Evolutionary conservation across 257 asterid species (phyloP).

Genomic region (Scutellaria minor): DNA sequence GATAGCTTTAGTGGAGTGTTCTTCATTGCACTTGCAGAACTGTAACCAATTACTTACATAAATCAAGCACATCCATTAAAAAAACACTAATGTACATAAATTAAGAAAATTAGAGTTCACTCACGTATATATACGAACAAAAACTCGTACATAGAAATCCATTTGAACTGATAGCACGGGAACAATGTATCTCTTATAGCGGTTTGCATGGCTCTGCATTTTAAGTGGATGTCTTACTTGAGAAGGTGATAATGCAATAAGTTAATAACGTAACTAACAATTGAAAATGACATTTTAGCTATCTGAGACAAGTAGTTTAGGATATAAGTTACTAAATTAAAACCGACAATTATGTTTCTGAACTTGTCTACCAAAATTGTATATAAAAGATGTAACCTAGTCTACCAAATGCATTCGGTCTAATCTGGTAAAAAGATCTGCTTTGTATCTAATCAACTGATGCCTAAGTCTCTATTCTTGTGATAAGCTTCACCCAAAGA

Average conservation of each 20-base stretch:
- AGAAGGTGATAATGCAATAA: neutral
- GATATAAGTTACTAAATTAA: neutral
- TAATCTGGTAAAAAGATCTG: no score
- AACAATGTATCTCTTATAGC: conserved; percentile 89
- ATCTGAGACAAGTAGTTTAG: neutral
- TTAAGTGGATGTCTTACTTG: conserved; percentile 9
- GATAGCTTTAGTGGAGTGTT: conserved; percentile 94
- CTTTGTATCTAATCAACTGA: no score
- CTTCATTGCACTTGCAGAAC: conserved; percentile 96
- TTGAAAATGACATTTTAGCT: neutral
- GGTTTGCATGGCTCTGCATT: conserved; percentile 97
- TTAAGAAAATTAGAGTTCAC: conserved; percentile 39
- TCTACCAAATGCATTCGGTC: no score
- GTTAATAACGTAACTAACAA: neutral
- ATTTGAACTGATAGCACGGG: conserved; percentile 94
- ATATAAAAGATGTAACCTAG: no score
- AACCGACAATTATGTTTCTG: neutral
- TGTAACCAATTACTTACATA: conserved; percentile 46
- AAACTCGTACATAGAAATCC: conserved; percentile 97
- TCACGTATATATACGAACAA: conserved; percentile 90
- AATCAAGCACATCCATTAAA: neutral
- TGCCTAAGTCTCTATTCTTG: no score
- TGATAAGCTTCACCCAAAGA: no score
- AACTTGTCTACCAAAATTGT: no score
- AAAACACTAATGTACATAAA: neutral